Percentiles rank a stretch among this genome's conserved stretches.
phyloP scores from a whole-genome alignment of 176 grass and related monocot species.

The Triticum timopheevii region DNA sequence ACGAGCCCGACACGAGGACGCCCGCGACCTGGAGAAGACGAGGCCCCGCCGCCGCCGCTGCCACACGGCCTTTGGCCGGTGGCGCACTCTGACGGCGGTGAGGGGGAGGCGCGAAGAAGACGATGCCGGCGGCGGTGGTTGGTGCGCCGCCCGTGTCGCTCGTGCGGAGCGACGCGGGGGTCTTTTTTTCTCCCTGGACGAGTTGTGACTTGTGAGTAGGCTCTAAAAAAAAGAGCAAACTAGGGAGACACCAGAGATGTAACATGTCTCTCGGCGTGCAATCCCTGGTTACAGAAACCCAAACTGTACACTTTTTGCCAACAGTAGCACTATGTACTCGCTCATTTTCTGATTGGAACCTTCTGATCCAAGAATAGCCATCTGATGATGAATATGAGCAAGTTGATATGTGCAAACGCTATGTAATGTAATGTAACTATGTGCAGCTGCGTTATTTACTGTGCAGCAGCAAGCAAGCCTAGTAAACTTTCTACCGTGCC shows the following conservation, averaged over 20 bases:
- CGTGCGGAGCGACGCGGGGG: no score
- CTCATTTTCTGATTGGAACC: conserved; percentile 14
- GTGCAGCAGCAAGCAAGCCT: conserved; percentile 23
- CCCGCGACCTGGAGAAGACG: no score
- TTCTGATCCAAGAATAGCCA: background rate
- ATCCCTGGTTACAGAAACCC: background rate
- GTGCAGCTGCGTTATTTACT: conserved; percentile 8
- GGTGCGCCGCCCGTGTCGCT: no score
- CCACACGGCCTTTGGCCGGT: no score
- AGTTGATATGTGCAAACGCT: background rate
- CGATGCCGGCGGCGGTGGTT: no score
- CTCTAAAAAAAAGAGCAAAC: conserved; percentile 9
- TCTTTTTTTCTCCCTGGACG: no score
- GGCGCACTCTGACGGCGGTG: no score
- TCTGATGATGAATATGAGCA: background rate
- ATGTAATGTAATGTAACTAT: conserved; percentile 19
- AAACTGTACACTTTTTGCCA: conserved; percentile 1
- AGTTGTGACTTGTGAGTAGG: no score
- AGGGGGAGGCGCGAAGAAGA: no score
- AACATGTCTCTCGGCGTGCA: background rate
- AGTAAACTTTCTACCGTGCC: conserved; percentile 28
- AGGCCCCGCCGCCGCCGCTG: no score
- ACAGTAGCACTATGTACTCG: background rate
- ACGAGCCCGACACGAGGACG: no score
- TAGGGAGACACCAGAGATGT: background rate